phyloP scores from a whole-genome alignment of 345 rosid genomes.

The Erysimum cheiranthoides region DNA sequence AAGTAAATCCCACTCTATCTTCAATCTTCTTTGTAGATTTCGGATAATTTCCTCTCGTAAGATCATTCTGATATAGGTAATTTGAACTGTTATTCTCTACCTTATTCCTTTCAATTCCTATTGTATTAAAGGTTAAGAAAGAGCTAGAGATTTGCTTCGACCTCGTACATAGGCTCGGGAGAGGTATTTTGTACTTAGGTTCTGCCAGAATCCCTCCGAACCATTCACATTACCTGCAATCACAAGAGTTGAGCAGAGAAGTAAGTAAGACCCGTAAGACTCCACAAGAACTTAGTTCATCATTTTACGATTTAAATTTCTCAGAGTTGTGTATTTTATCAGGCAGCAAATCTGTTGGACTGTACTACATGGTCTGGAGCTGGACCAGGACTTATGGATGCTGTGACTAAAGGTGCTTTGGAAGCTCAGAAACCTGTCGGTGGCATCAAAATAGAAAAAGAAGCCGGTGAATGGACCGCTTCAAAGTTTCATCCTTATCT shows the following conservation, averaged over 20 bases:
- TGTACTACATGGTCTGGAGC: constrained; percentile 96
- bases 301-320: background rate
- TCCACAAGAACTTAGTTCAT: background rate
- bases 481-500: constrained; percentile 85
- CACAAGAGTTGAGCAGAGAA: constrained; percentile 73
- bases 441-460: constrained; percentile 85
- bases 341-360: constrained; percentile 82
- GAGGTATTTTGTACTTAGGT: constrained; percentile 88
- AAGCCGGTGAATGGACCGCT: constrained; percentile 93
- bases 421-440: constrained; percentile 78
- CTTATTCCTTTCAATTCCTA: constrained; percentile 35
- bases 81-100: constrained; percentile 12
- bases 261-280: constrained; percentile 46
- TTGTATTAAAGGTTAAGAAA: constrained; percentile 72
- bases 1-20: background rate
- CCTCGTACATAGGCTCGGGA: constrained; percentile 73
- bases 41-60: background rate
- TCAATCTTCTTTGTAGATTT: constrained; percentile 11
- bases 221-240: constrained; percentile 67
- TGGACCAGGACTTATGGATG: constrained; percentile 99
- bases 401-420: constrained; percentile 81
- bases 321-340: constrained; percentile 24
- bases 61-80: background rate
- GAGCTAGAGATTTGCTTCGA: constrained; percentile 77
- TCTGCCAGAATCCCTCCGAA: constrained; percentile 79